These are phyloP conservation scores for Scheffersomyces insectosa DNA, from an alignment of 1,139 yeast species.

Conservation along the genomic window DNA sequence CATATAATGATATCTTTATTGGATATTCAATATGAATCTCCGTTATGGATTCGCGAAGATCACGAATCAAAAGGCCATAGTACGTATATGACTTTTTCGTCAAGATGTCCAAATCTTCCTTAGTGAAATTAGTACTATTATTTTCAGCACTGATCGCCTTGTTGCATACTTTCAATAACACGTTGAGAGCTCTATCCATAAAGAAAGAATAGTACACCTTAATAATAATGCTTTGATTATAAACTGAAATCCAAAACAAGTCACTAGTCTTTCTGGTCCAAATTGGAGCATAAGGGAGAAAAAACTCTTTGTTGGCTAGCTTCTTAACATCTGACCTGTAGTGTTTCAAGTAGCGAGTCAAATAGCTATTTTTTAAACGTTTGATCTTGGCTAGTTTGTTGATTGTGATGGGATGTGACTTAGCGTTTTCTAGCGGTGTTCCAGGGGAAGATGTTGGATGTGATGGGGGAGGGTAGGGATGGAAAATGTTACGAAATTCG, in stretches of 20 bases:
- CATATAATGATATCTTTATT: constrained; percentile 37
- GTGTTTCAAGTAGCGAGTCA: constrained; percentile 15
- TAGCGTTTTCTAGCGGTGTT: constrained; percentile 14
- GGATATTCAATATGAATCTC: constrained; percentile 37
- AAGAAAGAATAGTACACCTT: constrained; percentile 35
- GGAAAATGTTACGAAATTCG: constrained; percentile 6
- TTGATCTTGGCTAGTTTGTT: constrained; percentile 9
- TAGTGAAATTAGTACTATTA: constrained; percentile 23
- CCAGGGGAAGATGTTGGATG: constrained; percentile 7
- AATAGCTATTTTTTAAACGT: constrained; percentile 15
- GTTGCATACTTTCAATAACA: constrained; percentile 29
- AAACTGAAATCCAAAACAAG: constrained; percentile 31
- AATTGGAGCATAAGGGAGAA: constrained; percentile 23
- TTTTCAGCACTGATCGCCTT: constrained; percentile 5
- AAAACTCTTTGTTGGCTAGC: constrained; percentile 17
- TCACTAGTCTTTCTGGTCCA: constrained; percentile 24
- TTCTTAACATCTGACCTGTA: constrained; percentile 13
- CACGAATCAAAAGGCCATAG: constrained; percentile 36
- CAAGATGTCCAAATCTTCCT: constrained; percentile 29
- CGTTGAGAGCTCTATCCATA: constrained; percentile 40
- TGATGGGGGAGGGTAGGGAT: constrained; percentile 10
- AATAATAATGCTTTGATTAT: constrained; percentile 25
- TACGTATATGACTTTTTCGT: constrained; percentile 35
- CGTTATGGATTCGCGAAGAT: constrained; percentile 33
- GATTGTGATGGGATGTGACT: constrained; percentile 7